Conservation (phyloP, 2,329 filamentous ascomycete genomes). For the Cercospora sp. region DNA sequence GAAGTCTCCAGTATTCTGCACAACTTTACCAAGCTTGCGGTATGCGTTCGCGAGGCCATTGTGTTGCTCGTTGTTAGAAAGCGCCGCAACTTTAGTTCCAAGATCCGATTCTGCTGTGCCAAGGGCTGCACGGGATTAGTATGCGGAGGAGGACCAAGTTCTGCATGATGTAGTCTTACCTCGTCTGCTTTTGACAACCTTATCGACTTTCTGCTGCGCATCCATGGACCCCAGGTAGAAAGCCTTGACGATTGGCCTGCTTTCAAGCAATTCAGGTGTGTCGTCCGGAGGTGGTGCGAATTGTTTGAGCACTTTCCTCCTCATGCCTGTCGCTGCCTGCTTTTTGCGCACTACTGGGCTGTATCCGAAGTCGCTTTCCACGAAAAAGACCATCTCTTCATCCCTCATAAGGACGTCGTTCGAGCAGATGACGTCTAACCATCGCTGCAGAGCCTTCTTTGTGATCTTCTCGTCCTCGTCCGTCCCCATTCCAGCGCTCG, state of each 20-base stretch:
- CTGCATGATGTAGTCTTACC: conserved; percentile 55
- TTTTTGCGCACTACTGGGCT: conserved; percentile 93
- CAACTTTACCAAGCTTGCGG: conserved; percentile 87
- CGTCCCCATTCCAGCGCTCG: conserved; percentile 89
- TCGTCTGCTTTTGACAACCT: conserved; percentile 85
- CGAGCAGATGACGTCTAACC: conserved; percentile 89
- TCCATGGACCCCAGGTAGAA: conserved; percentile 97
- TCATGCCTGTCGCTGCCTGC: conserved; percentile 92
- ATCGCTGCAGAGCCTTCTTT: conserved; percentile 86
- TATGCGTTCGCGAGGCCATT: conserved; percentile 85
- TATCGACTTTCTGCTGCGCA: conserved; percentile 93
- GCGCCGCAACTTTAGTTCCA: conserved; percentile 80
- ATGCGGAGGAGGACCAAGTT: conserved; percentile 14
- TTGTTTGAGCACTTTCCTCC: conserved; percentile 94
- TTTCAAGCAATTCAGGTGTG: conserved; percentile 88
- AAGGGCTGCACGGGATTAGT: conserved; percentile 63
- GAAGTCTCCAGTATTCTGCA: conserved; percentile 91
- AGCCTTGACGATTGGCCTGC: conserved; percentile 85
- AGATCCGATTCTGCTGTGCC: conserved; percentile 91
- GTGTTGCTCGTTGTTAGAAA: conserved; percentile 89
- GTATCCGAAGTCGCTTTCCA: conserved; percentile 99
- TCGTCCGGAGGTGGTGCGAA: conserved; percentile 97
- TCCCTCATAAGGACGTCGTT: conserved; percentile 93
- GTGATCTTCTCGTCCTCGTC: conserved; percentile 92
- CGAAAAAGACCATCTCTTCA: conserved; percentile 95